Evolutionary conservation across 2,329 filamentous ascomycete species (phyloP).

Genomic region (Aspergillus aculeatinus): DNA sequence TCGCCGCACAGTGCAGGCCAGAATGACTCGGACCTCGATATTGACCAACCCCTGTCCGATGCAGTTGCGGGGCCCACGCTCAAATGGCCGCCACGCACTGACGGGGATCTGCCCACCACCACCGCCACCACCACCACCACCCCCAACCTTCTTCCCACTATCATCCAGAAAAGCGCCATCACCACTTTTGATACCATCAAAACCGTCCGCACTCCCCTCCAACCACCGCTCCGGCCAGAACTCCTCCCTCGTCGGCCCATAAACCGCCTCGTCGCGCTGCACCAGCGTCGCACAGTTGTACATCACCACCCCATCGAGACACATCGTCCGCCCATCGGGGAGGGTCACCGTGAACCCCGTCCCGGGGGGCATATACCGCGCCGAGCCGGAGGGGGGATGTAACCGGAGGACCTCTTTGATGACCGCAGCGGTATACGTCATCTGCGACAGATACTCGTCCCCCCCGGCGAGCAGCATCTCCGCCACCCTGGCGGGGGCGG

Average conservation of each 20-base stretch:
- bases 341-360: constrained; percentile 12
- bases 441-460: constrained; percentile 44
- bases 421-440: constrained; percentile 54
- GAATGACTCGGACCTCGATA: constrained; percentile 36
- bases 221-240: constrained; percentile 43
- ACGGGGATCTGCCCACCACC: constrained; percentile 26
- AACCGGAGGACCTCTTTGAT: constrained; percentile 57
- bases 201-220: constrained; percentile 3
- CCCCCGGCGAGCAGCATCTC: constrained; percentile 36
- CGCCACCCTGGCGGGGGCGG: constrained; percentile 28
- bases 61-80: constrained; percentile 50
- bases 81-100: constrained; percentile 51
- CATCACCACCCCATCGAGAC: constrained; percentile 14
- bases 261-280: constrained; percentile 21
- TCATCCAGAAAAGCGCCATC: background rate
- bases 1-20: constrained; percentile 16
- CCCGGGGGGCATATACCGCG: constrained; percentile 11
- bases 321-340: constrained; percentile 6
- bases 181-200: background rate
- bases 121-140: background rate
- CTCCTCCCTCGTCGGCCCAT: constrained; percentile 15
- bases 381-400: constrained; percentile 43
- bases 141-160: background rate
- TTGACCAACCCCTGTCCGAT: constrained; percentile 52
- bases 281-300: constrained; percentile 17